Percentiles rank a stretch among this genome's conserved stretches.
These are phyloP conservation scores for Bipolaris gigantea DNA, from an alignment of 2,329 filamentous ascomycete genomes.

Conservation along the genomic window DNA sequence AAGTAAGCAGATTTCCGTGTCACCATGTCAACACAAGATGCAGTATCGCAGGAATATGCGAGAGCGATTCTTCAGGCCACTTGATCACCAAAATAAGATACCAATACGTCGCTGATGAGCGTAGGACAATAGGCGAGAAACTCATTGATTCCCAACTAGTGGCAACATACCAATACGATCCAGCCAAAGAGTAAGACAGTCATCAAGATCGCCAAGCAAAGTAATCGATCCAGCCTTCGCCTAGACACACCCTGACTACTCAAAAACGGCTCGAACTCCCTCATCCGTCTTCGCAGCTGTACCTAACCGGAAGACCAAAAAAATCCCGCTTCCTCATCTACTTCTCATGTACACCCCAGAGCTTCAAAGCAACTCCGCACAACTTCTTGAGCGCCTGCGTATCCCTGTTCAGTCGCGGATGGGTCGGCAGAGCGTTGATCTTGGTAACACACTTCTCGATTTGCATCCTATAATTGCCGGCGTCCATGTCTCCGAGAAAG, in stretches of 20 bases:
- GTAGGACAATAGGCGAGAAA: neutral
- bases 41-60: neutral
- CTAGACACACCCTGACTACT: neutral
- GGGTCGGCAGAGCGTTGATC: neutral
- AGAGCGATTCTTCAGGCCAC: neutral
- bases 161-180: neutral
- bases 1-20: neutral
- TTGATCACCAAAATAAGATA: no score
- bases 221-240: neutral
- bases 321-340: neutral
- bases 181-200: neutral
- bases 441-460: constrained; percentile 3
- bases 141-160: neutral
- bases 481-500: constrained; percentile 2
- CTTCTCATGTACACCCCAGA: constrained; percentile 2
- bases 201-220: neutral
- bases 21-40: neutral
- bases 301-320: no score
- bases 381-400: constrained; percentile 2
- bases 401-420: neutral
- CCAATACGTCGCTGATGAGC: no score
- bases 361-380: constrained; percentile 3
- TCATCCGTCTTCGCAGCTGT: neutral
- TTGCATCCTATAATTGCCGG: neutral
- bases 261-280: neutral